phyloP scores from a whole-genome alignment of 208 protist species.

The Leishmania turanica region DNA sequence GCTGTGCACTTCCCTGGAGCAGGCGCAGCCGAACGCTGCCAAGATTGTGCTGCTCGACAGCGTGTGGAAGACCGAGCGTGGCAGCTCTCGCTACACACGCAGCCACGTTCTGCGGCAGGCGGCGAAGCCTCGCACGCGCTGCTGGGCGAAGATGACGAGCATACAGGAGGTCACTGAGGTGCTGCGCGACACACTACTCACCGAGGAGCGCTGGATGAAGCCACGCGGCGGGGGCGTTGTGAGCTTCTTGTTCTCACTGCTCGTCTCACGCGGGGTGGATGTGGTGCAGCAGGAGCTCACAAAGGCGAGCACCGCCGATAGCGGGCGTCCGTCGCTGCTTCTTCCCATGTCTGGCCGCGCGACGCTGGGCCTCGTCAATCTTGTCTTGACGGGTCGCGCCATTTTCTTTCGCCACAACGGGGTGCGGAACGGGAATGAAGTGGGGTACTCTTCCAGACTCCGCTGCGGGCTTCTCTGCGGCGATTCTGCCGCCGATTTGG shows the following conservation, averaged over 20 bases:
- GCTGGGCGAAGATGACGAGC: slow-evolving; percentile 43
- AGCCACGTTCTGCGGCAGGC: slow-evolving; percentile 17
- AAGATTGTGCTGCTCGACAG: slow-evolving; percentile 69
- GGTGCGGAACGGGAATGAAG: slow-evolving; percentile 17
- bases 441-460: slow-evolving; percentile 35
- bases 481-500: slow-evolving; percentile 8
- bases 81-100: slow-evolving; percentile 15
- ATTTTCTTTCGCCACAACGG: slow-evolving; percentile 44
- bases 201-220: slow-evolving; percentile 52
- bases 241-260: slow-evolving; percentile 73
- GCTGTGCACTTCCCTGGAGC: slow-evolving; percentile 52
- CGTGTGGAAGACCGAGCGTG: slow-evolving; percentile 16
- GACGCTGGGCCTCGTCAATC: slow-evolving; percentile 55
- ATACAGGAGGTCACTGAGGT: slow-evolving; percentile 48
- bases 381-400: slow-evolving; percentile 46
- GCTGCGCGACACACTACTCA: slow-evolving; percentile 29
- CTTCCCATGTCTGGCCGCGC: slow-evolving; percentile 29
- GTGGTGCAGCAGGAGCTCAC: slow-evolving; percentile 38
- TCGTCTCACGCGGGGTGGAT: slow-evolving; percentile 66
- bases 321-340: slow-evolving; percentile 17
- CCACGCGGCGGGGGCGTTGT: slow-evolving; percentile 63
- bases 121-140: slow-evolving; percentile 16
- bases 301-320: slow-evolving; percentile 15
- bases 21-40: slow-evolving; percentile 57
- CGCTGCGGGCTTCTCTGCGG: slow-evolving; percentile 41